Evolutionary conservation across 345 rosid genomes (phyloP).

Genomic region (Pistacia atlantica): DNA sequence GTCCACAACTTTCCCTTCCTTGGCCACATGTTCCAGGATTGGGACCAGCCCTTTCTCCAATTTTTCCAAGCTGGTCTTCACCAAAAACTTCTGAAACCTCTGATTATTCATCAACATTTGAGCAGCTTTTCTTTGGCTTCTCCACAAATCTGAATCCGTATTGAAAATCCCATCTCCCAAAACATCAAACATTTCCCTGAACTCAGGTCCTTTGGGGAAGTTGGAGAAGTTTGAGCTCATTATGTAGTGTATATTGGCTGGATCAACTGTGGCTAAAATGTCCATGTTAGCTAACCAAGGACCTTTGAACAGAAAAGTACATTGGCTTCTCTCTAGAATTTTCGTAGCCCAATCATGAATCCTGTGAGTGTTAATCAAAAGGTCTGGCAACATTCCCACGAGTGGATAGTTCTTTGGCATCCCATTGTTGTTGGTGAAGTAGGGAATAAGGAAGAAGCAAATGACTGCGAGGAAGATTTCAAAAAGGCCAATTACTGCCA

Average conservation of each 20-base stretch:
- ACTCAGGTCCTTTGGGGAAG: conserved; percentile 35
- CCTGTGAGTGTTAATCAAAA: not conserved
- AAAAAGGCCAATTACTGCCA: not conserved
- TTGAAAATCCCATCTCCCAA: conserved; percentile 47
- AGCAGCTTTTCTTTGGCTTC: conserved; percentile 31
- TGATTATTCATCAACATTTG: conserved; percentile 27
- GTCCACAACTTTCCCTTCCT: conserved; percentile 28
- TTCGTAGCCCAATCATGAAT: not conserved
- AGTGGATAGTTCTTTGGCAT: conserved; percentile 5
- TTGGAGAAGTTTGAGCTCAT: conserved; percentile 36
- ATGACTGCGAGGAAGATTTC: not conserved
- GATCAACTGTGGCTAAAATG: conserved; percentile 34
- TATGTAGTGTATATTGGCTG: conserved; percentile 36
- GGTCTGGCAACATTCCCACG: not conserved
- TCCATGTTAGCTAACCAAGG: conserved; percentile 27
- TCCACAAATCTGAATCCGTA: conserved; percentile 36
- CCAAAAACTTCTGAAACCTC: conserved; percentile 27
- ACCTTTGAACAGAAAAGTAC: conserved; percentile 23
- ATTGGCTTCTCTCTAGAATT: not conserved
- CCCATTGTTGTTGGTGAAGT: not conserved
- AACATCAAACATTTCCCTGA: conserved; percentile 34
- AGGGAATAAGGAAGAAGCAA: not conserved
- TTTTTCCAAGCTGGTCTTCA: conserved; percentile 26
- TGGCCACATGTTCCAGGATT: conserved; percentile 34
- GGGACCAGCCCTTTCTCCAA: conserved; percentile 36